phyloP scores from a whole-genome alignment of 441 rosid genomes.

The Bocquillonia castaneifolia region DNA sequence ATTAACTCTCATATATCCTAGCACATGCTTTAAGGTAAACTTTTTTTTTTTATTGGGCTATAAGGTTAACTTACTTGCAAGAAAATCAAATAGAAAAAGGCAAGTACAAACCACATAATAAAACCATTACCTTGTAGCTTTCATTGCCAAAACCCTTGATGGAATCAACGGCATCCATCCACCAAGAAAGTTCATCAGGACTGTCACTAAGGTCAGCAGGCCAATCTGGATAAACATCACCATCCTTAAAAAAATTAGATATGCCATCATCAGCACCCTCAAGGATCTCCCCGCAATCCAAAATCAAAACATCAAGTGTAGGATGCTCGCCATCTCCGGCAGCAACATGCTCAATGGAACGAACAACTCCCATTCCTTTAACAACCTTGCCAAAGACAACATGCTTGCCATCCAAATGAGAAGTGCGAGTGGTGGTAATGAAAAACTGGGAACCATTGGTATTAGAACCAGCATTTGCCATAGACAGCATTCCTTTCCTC shows the following conservation, averaged over 20 bases:
- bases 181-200: slow-evolving; percentile 72
- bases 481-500: slow-evolving; percentile 88
- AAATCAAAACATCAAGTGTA: slow-evolving; percentile 45
- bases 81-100: neutral
- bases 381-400: slow-evolving; percentile 84
- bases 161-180: slow-evolving; percentile 80
- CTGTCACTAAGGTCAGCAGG: slow-evolving; percentile 71
- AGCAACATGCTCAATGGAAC: slow-evolving; percentile 68
- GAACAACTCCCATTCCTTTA: slow-evolving; percentile 93
- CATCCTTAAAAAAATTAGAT: slow-evolving; percentile 74
- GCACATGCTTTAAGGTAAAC: neutral
- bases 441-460: slow-evolving; percentile 95
- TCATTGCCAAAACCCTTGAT: slow-evolving; percentile 76
- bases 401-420: slow-evolving; percentile 91
- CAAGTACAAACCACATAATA: neutral
- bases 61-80: neutral
- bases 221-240: slow-evolving; percentile 85
- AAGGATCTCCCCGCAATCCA: slow-evolving; percentile 74
- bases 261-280: slow-evolving; percentile 80
- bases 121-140: slow-evolving; percentile 54
- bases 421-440: slow-evolving; percentile 75
- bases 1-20: neutral
- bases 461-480: slow-evolving; percentile 85
- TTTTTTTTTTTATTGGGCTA: too few relatives aligned
- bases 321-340: slow-evolving; percentile 57